Evolutionary conservation across 1,139 yeast species (phyloP), one percentile per base, ranked within the genome.

Genomic region (Zygosaccharomyces sapae): DNA sequence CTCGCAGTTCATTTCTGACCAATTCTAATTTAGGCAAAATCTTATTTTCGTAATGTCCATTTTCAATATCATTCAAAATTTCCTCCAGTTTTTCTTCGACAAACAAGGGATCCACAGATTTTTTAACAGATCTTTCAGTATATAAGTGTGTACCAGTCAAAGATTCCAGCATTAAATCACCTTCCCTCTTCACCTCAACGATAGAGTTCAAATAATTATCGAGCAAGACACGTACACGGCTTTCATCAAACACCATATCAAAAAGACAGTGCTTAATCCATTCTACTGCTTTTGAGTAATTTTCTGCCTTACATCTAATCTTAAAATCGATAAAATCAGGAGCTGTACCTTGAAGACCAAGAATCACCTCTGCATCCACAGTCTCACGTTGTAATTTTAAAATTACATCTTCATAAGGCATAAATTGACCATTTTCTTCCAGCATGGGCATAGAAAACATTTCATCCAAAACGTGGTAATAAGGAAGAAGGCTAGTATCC

Each of bases 131-230:
- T 47, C 81, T 70, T 16, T 75, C 74, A 13, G 77, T 73, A 53
- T 77, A 80, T 35, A 79, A 66, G 13, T 76, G 70, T 56, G 83
- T 74, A 55, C 75, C 72, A 31, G 79, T 73, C 9, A 85, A 66
- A 1, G 95, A 83, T 50, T 75, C 70, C 70, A 88, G 70, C 80
- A 90, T 83, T 3, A 75, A 67, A 43, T 79, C 79, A 19, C 95
- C 97, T 56, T 79, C 80, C 62, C 98, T 80, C 66, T 89, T 90
- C 38, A 76, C 71, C 48, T 88, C 96, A 0, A 96, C 84, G 40
- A 92, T 68, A 0, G 86, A 75, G 58, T 85, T 86, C 51, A 89
- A 69, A 43, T 84, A 73, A 59, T 86, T 87, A 54, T 89, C 95
- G 41, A 90, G 64, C 22, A 84, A 74, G 22, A 87, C 80, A 53